Evolutionary conservation across 1,284 basidiomycete species (phyloP).

Genomic region (Sparassis latifolia): DNA sequence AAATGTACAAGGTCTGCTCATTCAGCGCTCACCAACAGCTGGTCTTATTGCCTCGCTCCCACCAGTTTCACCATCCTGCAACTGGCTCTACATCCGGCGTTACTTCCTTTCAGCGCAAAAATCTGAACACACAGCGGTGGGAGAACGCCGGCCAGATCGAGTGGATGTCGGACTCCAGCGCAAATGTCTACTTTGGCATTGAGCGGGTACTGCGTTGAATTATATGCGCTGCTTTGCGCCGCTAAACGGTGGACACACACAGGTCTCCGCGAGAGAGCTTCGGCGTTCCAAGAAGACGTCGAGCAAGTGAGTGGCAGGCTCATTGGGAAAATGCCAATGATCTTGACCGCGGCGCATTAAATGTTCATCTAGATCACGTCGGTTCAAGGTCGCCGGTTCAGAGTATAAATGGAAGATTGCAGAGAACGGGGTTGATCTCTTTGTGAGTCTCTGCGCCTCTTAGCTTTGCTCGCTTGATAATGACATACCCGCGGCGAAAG

Average conservation of each 20-base stretch:
- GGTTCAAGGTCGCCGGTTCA: conserved; percentile 42
- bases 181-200: conserved; percentile 42
- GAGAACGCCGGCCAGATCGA: conserved; percentile 48
- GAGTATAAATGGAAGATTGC: conserved; percentile 57
- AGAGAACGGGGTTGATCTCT: conserved; percentile 38
- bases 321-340: background rate
- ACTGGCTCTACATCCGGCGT: conserved; percentile 37
- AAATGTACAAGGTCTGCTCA: conserved; percentile 38
- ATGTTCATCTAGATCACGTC: conserved; percentile 36
- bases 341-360: conserved; percentile 1
- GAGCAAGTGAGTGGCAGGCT: conserved; percentile 37
- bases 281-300: conserved; percentile 41
- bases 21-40: background rate
- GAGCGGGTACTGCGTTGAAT: conserved; percentile 30
- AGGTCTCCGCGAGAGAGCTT: conserved; percentile 43
- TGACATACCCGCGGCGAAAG: conserved; percentile 21
- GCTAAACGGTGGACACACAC: background rate
- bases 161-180: conserved; percentile 40
- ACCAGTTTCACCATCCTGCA: conserved; percentile 47
- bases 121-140: conserved; percentile 35
- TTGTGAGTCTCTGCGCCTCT: conserved; percentile 29
- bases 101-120: conserved; percentile 45
- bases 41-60: background rate
- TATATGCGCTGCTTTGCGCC: background rate
- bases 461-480: background rate